Base-by-base conservation (phyloP, 2,329 filamentous ascomycete genomes). In the Metarhizium robertsii region DNA sequence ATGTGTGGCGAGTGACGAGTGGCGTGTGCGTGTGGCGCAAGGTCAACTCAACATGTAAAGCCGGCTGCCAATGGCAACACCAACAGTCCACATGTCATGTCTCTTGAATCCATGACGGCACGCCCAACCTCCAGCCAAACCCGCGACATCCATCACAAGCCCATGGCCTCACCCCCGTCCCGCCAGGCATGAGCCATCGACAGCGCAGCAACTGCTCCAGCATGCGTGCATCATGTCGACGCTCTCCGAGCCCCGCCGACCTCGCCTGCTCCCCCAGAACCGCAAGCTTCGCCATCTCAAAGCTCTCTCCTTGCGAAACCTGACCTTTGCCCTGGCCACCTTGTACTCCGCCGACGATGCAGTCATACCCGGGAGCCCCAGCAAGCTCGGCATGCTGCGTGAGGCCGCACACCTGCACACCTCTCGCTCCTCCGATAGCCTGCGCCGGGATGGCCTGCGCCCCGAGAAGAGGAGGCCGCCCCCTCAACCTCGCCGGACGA, bases 201-300 rank as follows among this genome's bases (percentile, higher is more conserved):
- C 6, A 45, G 18, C 54, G 14, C 45, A 38, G 46, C 18, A 55
- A 30, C 53, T 42, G 40, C 50, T 38, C 43, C 56, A 58, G 54
- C 55, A 62, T 62, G 59, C 55, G 32, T 43, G 36, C 55, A 32
- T 36, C 57, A 73, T 73, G 70, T 71, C 70, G 50, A 63, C 67
- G 58, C 63, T 72, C 57, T 65, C 67, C 56, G 69, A 72, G 62
- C 67, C 67, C 36, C 68, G 70, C 49, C 73, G 76, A 45, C 79
- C 80, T 45, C 74, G 79, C 46, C 74, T 86, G 59, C 72, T 84
- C 34, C 74, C 82, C 18, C 80, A 94, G 79, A 96, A 96, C 69
- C 88, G 91, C 68, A 91, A 87, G 69, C 78, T 97, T 53, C 85
- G 92, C 54, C 92, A 96, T 75, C 80, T 96, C 4, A 86, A 89